Evolutionary conservation across 495 filamentous ascomycete species (phyloP).

Genomic region (Podospora tetraspora): DNA sequence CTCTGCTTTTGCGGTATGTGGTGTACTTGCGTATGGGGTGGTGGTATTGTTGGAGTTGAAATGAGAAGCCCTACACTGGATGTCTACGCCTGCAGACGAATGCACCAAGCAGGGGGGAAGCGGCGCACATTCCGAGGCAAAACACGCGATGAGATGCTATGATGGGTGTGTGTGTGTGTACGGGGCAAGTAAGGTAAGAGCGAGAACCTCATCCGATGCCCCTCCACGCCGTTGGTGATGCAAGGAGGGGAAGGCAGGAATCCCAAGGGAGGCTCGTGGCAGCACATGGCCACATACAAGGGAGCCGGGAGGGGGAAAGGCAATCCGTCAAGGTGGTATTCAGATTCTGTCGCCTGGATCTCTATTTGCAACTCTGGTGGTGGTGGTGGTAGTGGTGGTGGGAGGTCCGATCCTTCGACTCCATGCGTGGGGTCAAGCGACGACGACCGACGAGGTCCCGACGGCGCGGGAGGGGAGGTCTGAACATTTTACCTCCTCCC

Average conservation of each 20-base stretch:
- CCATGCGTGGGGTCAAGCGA: background rate
- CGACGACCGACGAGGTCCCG: background rate
- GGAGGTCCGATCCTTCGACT: background rate
- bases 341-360: background rate
- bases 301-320: background rate
- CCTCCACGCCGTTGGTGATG: background rate
- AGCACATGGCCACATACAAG: background rate
- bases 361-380: background rate
- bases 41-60: background rate
- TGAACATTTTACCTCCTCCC: no score
- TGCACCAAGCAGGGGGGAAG: background rate
- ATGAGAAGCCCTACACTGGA: background rate
- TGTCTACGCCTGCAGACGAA: background rate
- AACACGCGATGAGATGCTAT: background rate
- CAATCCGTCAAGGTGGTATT: background rate
- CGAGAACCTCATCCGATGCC: background rate
- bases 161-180: background rate
- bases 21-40: background rate
- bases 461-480: background rate
- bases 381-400: no score
- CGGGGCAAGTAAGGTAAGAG: background rate
- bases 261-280: background rate
- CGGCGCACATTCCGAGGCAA: background rate
- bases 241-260: background rate
- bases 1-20: background rate